These are phyloP conservation scores for Fusarium concolor DNA, from an alignment of 2,329 filamentous ascomycete genomes.

Conservation along the genomic window DNA sequence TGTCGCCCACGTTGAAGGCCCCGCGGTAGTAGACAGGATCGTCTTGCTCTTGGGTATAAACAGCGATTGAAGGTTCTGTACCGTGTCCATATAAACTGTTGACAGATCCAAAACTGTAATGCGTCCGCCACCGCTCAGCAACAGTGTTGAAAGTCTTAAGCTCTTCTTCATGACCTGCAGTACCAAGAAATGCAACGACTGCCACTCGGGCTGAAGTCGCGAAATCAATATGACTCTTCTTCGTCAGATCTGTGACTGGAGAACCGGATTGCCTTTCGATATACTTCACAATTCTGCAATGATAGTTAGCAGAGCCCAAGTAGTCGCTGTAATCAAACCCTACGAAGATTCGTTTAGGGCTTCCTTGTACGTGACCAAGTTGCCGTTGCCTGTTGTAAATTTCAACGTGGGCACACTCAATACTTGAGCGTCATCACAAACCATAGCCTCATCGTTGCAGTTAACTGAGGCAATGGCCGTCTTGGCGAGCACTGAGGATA, in stretches of 20 bases:
- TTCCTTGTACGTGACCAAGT: background rate
- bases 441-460: background rate
- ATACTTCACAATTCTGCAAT: background rate
- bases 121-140: background rate
- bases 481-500: background rate
- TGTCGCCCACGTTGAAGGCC: background rate
- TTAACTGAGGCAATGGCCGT: constrained; percentile 5
- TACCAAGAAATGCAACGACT: background rate
- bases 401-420: background rate
- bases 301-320: background rate
- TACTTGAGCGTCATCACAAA: background rate
- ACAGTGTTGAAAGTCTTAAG: background rate
- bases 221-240: background rate
- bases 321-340: background rate
- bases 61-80: background rate
- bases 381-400: background rate
- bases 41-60: background rate
- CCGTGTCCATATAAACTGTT: background rate
- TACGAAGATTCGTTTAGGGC: constrained; percentile 1
- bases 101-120: background rate
- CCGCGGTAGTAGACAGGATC: background rate
- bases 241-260: background rate
- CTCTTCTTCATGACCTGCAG: rapidly evolving
- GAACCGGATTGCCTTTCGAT: constrained; percentile 3
- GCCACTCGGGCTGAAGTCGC: background rate